Conservation (phyloP, 441 rosid species). For the Metrosideros polymorpha region DNA sequence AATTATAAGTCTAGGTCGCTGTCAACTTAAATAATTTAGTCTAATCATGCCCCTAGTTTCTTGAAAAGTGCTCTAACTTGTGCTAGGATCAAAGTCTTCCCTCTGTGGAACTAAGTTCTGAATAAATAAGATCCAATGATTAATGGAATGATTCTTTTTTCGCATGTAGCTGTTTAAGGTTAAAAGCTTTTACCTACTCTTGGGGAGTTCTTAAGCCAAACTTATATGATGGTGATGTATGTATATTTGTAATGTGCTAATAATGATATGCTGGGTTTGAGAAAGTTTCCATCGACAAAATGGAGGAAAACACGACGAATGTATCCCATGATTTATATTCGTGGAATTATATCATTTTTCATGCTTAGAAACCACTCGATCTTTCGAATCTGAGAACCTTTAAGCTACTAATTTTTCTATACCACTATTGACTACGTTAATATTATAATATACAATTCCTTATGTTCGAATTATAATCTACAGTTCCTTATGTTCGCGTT, state of each 20-base stretch:
- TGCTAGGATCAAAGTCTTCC: not conserved
- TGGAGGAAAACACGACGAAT: not conserved
- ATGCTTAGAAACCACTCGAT: not conserved
- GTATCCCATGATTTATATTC: not conserved
- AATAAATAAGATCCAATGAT: not conserved
- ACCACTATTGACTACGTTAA: not conserved
- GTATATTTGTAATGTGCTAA: not conserved
- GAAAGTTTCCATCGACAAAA: not conserved
- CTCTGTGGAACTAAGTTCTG: not conserved
- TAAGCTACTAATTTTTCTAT: not conserved
- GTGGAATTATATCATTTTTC: not conserved
- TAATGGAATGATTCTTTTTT: not conserved
- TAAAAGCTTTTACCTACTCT: not conserved
- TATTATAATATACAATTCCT: not conserved
- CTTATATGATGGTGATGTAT: not conserved
- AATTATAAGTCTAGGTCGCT: not conserved
- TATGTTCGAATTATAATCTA: no score
- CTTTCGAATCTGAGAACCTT: not conserved
- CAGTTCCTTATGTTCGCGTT: no score
- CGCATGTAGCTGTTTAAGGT: accelerated
- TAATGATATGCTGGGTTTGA: not conserved
- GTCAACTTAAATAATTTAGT: not conserved
- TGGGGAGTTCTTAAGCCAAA: not conserved
- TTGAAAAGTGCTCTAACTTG: not conserved
- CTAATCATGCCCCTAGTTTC: not conserved